Conservation (phyloP, 1,284 basidiomycete genomes). For the Testicularia cyperi region DNA sequence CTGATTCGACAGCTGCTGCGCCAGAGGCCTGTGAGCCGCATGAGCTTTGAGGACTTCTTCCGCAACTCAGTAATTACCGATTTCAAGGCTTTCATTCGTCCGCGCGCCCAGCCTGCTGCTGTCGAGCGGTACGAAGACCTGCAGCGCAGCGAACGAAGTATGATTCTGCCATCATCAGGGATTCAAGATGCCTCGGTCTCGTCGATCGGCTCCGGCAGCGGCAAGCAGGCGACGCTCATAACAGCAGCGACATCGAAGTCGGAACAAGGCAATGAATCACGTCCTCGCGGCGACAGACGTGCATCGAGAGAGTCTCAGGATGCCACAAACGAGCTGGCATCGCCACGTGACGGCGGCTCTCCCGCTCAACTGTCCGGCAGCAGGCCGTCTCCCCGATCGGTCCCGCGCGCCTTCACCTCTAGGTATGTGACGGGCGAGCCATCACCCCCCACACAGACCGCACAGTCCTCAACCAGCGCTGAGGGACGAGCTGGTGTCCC, state of each 20-base stretch:
- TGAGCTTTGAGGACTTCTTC: conserved; percentile 91
- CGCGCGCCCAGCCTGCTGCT: conserved; percentile 25
- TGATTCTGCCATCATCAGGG: conserved; percentile 18
- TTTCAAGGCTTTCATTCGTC: conserved; percentile 31
- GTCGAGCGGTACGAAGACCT: conserved; percentile 30
- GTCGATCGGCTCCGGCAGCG: not conserved
- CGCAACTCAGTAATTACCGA: conserved; percentile 59
- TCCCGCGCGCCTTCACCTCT: conserved; percentile 30
- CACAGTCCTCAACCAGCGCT: no score
- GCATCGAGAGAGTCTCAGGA: no score
- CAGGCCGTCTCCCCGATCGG: conserved; percentile 3
- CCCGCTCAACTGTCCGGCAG: no score
- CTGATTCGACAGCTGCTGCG: conserved; percentile 82
- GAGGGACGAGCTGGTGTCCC: no score
- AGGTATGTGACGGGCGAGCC: conserved; percentile 38
- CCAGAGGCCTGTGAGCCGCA: conserved; percentile 79
- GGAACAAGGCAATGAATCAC: no score
- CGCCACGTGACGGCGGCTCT: no score
- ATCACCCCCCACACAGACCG: no score
- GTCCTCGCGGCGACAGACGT: no score
- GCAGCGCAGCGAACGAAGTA: conserved; percentile 25
- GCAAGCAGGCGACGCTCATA: not conserved
- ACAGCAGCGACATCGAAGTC: not conserved
- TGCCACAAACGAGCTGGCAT: no score
- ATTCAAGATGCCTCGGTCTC: conserved; percentile 13